A percentile compares a stretch with the other conserved stretches of the same genome.
Conservation (phyloP, 768 basidiomycete species). For the Lactarius hatsudake region DNA sequence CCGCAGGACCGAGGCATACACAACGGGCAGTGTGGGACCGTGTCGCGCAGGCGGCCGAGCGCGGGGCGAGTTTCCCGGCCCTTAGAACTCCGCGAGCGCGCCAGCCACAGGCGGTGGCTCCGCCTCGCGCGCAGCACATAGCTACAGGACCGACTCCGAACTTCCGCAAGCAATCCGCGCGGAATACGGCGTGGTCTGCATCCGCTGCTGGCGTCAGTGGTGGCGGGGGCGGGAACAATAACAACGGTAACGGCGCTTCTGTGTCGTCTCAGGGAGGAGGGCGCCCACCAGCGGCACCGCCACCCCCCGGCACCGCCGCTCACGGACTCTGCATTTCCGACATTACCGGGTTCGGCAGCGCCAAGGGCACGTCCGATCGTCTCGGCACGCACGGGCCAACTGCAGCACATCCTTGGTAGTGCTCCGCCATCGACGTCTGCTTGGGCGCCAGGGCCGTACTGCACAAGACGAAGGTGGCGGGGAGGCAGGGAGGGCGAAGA, state of each 20-base stretch:
- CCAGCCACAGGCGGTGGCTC: conserved; percentile 19
- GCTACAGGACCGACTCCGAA: conserved; percentile 35
- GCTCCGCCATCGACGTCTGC: conserved; percentile 35
- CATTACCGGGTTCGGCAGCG: conserved; percentile 50
- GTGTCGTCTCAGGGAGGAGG: conserved; percentile 14
- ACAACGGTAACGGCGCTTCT: conserved; percentile 11
- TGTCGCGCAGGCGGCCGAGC: conserved; percentile 75
- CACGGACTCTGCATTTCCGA: conserved; percentile 63
- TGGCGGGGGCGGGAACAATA: conserved; percentile 10
- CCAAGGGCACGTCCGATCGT: conserved; percentile 42
- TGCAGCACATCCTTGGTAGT: conserved; percentile 65
- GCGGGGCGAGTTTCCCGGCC: conserved; percentile 34
- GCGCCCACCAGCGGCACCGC: conserved; percentile 17
- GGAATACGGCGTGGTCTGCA: conserved; percentile 29
- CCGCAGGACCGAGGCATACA: conserved; percentile 41
- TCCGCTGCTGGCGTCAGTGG: conserved; percentile 28
- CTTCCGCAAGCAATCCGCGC: conserved; percentile 31
- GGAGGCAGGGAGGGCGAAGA: conserved; percentile 18
- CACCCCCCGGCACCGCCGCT: conserved; percentile 44
- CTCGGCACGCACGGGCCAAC: conserved; percentile 61
- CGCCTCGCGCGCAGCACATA: conserved; percentile 36
- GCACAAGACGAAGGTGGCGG: conserved; percentile 21
- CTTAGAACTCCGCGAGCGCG: conserved; percentile 29
- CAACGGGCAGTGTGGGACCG: conserved; percentile 80
- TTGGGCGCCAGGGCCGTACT: conserved; percentile 32